phyloP scores from a whole-genome alignment of 2,329 filamentous ascomycete species.

The Paracorniculantispora psalliotae region DNA sequence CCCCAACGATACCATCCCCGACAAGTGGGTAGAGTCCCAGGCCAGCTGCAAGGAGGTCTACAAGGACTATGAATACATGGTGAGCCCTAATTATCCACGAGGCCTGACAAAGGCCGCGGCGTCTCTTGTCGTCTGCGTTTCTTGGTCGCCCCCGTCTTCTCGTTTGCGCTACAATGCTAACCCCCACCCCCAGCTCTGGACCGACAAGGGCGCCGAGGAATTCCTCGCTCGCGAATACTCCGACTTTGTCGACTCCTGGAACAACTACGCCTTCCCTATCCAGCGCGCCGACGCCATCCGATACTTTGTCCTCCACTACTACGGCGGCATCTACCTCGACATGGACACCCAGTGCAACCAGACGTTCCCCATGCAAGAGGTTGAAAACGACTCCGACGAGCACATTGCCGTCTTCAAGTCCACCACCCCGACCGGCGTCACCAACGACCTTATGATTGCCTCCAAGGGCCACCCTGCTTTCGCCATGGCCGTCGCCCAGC shows the following conservation, averaged over 20 bases:
- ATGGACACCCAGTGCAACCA: slow-evolving; percentile 29
- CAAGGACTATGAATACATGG: slow-evolving; percentile 68
- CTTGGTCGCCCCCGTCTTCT: too few relatives aligned
- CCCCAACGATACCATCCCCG: slow-evolving; percentile 63
- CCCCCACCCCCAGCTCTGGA: slow-evolving; percentile 60
- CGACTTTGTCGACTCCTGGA: slow-evolving; percentile 67
- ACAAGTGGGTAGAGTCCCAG: slow-evolving; percentile 60
- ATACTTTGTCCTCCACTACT: slow-evolving; percentile 69
- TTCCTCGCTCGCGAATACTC: slow-evolving; percentile 67
- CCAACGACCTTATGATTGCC: slow-evolving; percentile 75
- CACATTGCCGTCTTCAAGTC: slow-evolving; percentile 29
- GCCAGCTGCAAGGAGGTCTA: slow-evolving; percentile 63
- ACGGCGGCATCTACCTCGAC: slow-evolving; percentile 70
- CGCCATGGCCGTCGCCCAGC: slow-evolving; percentile 59
- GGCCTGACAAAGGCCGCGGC: too few relatives aligned
- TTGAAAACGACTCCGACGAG: slow-evolving; percentile 20
- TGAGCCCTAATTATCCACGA: too few relatives aligned
- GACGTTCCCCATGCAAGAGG: slow-evolving; percentile 23
- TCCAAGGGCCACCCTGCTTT: slow-evolving; percentile 72
- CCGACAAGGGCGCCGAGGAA: slow-evolving; percentile 58
- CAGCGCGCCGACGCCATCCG: slow-evolving; percentile 68
- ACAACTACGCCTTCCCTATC: slow-evolving; percentile 64
- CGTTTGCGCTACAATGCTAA: too few relatives aligned
- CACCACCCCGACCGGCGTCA: slow-evolving; percentile 72
- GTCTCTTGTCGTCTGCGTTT: too few relatives aligned